Evolutionary conservation across 2,329 filamentous ascomycete genomes (phyloP), one percentile per base, ranked within the genome.

Genomic region (Aschersonia sp.): DNA sequence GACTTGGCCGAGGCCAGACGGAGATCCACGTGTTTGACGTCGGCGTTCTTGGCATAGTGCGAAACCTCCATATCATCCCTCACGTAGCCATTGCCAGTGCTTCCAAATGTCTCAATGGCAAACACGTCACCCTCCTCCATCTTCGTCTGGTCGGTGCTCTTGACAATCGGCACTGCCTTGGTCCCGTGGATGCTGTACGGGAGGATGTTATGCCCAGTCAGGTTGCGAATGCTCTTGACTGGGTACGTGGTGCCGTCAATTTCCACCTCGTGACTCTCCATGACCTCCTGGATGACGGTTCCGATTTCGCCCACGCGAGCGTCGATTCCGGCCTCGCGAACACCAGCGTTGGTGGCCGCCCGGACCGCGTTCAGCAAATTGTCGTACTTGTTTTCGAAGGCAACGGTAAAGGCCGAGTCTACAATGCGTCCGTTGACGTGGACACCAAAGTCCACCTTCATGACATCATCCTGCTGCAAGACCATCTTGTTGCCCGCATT

Each of bases 121-220:
- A 94, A 97, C 14, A 88, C 82, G 60, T 97, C 89, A 42, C 88
- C 88, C 67, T 96, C 90, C 68, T 96, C 89, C 90, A 97, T 97
- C 75, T 94, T 95, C 46, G 87, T 94, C 63, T 83, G 80, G 59
- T 94, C 87, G 52, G 78, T 78, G 52, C 80, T 83, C 71, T 94
- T 94, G 53, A 96, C 87, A 58, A 96, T 95, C 0, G 89, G 90
- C 46, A 96, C 87, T 55, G 85, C 88, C 74, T 96, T 96, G 57
- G 80, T 85, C 49, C 89, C 88, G 68, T 96, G 89, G 57, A 96
- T 96, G 63, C 80, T 81, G 70, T 89, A 92, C 52, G 81, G 88
- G 49, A 86, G 74, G 59, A 96, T 96, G 55, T 85, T 90, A 70
- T 96, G 89, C 8, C 87, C 88, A 59, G 85, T 90, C 51, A 94